These are phyloP conservation scores for Tetrapisispora phaffii DNA, from an alignment of 805 yeast species.

Conservation along the genomic window DNA sequence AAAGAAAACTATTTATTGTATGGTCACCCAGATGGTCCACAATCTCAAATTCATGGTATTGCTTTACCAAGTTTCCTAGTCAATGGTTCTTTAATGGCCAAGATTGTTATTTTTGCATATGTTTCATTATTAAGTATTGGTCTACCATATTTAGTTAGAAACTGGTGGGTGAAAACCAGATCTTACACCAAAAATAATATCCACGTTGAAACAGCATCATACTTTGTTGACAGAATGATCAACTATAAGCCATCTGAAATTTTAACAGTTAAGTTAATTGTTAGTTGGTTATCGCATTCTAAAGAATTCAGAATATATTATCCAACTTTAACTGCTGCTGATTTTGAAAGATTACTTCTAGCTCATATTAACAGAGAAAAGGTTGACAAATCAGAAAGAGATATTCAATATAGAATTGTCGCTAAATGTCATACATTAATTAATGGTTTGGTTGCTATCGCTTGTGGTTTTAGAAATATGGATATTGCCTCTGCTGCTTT, in stretches of 20 bases:
- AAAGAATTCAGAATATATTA: conserved; percentile 47
- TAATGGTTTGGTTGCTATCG: conserved; percentile 66
- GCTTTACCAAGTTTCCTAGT: conserved; percentile 89
- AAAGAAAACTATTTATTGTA: conserved; percentile 73
- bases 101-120: conserved; percentile 53
- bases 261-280: conserved; percentile 46
- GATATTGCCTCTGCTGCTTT: conserved; percentile 52
- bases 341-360: conserved; percentile 42
- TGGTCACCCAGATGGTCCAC: conserved; percentile 99
- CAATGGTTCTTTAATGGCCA: conserved; percentile 65
- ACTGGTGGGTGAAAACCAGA: conserved; percentile 85
- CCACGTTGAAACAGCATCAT: conserved; percentile 73
- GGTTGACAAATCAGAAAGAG: conserved; percentile 17
- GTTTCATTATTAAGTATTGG: conserved; percentile 64
- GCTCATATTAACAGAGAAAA: conserved; percentile 42
- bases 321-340: conserved; percentile 34
- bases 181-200: conserved; percentile 74
- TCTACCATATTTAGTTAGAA: conserved; percentile 70
- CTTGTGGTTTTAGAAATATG: conserved; percentile 64
- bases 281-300: conserved; percentile 53
- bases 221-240: conserved; percentile 59
- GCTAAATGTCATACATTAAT: conserved; percentile 57
- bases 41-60: conserved; percentile 80
- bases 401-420: conserved; percentile 45
- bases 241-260: conserved; percentile 63